phyloP scores from a whole-genome alignment of 2,329 filamentous ascomycete genomes.

The Aspergillus texensis region DNA sequence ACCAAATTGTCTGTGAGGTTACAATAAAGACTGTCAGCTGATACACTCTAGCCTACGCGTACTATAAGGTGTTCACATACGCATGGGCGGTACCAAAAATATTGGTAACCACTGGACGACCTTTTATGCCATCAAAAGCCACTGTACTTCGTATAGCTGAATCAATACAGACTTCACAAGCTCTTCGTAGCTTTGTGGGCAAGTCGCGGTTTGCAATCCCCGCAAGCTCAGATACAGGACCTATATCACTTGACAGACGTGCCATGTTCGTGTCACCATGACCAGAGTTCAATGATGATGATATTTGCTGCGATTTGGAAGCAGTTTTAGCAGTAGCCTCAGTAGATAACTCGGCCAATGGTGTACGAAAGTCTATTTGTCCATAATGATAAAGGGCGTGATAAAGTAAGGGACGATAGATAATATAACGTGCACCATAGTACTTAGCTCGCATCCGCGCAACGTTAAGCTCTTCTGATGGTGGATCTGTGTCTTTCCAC shows the following conservation, averaged over 20 bases:
- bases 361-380: constrained; percentile 41
- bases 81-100: constrained; percentile 94
- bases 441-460: constrained; percentile 91
- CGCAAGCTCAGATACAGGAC: constrained; percentile 25
- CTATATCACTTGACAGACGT: constrained; percentile 38
- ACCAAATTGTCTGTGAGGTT: constrained; percentile 77
- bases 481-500: constrained; percentile 69
- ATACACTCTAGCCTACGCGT: not conserved
- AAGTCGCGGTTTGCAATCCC: constrained; percentile 26
- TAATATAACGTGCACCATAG: constrained; percentile 88
- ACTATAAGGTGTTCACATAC: constrained; percentile 57
- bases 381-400: constrained; percentile 58
- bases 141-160: constrained; percentile 83
- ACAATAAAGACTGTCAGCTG: not conserved
- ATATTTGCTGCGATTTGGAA: constrained; percentile 38
- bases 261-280: constrained; percentile 34
- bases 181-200: constrained; percentile 52
- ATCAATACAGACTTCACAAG: constrained; percentile 65
- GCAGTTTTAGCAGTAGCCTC: constrained; percentile 25
- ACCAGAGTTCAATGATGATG: constrained; percentile 35
- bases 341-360: constrained; percentile 35
- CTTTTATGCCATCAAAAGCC: constrained; percentile 69
- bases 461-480: constrained; percentile 73
- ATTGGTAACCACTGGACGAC: constrained; percentile 85
- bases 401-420: constrained; percentile 76